Conservation (phyloP, 208 protist species). For the Trypanosoma boissoni region DNA sequence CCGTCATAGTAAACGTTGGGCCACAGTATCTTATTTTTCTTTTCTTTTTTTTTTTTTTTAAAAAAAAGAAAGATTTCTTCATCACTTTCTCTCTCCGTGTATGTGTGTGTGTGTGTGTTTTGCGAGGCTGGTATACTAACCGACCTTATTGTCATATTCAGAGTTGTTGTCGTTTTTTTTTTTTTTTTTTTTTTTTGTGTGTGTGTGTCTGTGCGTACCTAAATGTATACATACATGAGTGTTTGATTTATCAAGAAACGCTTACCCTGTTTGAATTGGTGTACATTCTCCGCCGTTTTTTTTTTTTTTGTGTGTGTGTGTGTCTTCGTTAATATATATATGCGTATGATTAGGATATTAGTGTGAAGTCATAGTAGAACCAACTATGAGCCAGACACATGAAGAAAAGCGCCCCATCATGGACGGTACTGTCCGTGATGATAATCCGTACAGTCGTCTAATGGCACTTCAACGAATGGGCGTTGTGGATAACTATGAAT, state of each 20-base stretch:
- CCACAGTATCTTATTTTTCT: neutral
- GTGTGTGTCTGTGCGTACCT: too few relatives aligned
- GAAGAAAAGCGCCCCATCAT: slow-evolving; percentile 27
- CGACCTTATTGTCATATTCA: too few relatives aligned
- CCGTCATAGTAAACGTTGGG: too few relatives aligned
- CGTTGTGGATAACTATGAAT: slow-evolving; percentile 96
- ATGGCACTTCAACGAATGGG: slow-evolving; percentile 98
- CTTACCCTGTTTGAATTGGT: too few relatives aligned
- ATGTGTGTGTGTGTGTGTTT: too few relatives aligned
- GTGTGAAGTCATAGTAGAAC: neutral
- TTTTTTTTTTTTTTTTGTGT: neutral
- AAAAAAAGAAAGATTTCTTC: slow-evolving; percentile 3
- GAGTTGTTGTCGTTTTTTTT: too few relatives aligned
- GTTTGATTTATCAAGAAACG: too few relatives aligned
- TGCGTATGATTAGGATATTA: too few relatives aligned
- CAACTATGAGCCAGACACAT: neutral
- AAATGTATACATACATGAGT: too few relatives aligned
- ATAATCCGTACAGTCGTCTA: slow-evolving; percentile 94
- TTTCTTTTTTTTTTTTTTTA: neutral
- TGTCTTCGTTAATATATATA: neutral
- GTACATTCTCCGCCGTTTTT: too few relatives aligned
- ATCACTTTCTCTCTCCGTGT: too few relatives aligned
- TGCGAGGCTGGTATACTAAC: too few relatives aligned
- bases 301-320: neutral
- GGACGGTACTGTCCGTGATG: slow-evolving; percentile 90